Conservation (phyloP, 1,284 basidiomycete species). For the Cryptococcus sp. region DNA sequence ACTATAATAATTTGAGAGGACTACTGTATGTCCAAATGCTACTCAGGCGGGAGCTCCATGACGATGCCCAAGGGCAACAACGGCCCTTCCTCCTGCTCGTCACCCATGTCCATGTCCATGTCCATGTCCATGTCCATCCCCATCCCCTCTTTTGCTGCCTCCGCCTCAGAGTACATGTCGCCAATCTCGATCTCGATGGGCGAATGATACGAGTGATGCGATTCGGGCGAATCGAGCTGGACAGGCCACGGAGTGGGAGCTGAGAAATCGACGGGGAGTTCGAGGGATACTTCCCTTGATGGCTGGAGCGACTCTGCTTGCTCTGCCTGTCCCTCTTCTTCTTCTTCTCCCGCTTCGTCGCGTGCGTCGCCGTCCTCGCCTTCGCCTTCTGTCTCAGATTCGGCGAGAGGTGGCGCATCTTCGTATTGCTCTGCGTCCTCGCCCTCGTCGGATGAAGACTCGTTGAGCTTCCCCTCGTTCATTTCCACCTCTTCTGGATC, state of each 20-base stretch:
- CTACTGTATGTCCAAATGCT: too few species aligned
- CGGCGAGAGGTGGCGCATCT: conserved; percentile 1
- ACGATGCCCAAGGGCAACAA: too few species aligned
- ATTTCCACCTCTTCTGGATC: too few species aligned
- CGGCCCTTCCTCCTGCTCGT: neutral
- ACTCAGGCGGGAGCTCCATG: too few species aligned
- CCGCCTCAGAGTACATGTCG: neutral
- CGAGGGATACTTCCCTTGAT: neutral
- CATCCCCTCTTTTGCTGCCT: neutral
- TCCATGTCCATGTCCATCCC: neutral
- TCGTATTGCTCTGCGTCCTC: neutral
- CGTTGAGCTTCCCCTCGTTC: too few species aligned
- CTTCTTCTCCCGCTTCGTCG: conserved; percentile 1
- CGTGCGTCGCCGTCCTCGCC: neutral
- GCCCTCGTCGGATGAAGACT: neutral
- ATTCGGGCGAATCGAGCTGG: too few species aligned
- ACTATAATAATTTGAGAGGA: too few species aligned
- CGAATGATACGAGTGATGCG: neutral
- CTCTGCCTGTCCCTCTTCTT: conserved; percentile 2
- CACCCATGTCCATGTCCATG: neutral
- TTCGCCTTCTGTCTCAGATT: conserved; percentile 1
- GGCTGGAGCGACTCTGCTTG: neutral
- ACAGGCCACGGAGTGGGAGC: too few species aligned
- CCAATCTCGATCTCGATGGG: neutral
- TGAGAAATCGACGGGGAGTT: too few species aligned